Base-by-base conservation (phyloP, 768 basidiomycete genomes). In the Termitomyces sp. region DNA sequence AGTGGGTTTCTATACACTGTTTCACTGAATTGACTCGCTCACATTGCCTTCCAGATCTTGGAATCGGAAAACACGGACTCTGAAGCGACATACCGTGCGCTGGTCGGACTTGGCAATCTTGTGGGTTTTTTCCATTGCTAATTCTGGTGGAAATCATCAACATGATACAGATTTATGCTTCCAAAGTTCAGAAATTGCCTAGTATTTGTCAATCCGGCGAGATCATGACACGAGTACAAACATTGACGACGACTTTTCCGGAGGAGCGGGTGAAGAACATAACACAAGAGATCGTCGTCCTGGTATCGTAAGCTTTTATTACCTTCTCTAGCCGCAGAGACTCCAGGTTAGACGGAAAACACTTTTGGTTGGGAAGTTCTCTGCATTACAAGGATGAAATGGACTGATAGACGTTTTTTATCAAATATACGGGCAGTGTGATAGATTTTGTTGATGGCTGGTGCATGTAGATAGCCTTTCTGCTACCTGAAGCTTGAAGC, bases 91-190 rank as follows among this genome's bases (percentile, higher is more conserved):
- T 92, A 92, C 70, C 86, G 91, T 40, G 78, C 84, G 9, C 74
- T 87, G 11, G 89, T 91, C 34, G 91, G 83, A 5, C 77, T 93
- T 11, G 91, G 91, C 29, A 92, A 93, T 70, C 70, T 84, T 37
- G 91, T 91, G 64, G 67, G 83, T 71, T 55, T 25, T 46, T 42
- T 15, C n/a, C 34, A 7, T 7, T 57, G 12, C 31, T 45, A 60
- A 52, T 40, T 20, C 25, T 25, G 25, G 25, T 34, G 4, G 60
- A 59, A 52, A 43, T 7, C 20, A 58, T 31, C 12, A 59, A 67
- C 55, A 64, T 40, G n/a, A 48, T 57, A 48, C 62, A 91, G 89
- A 73, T 82, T 4, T 78, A 82, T 64, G 78, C 79, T 4, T 74
- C 79, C 32, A 83, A 78, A 66, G 71, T 69, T 48, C 73, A 73